Percentiles rank a stretch among this genome's conserved stretches.
phyloP scores from a whole-genome alignment of 2,329 filamentous ascomycete species.

The Colletotrichum sp. region DNA sequence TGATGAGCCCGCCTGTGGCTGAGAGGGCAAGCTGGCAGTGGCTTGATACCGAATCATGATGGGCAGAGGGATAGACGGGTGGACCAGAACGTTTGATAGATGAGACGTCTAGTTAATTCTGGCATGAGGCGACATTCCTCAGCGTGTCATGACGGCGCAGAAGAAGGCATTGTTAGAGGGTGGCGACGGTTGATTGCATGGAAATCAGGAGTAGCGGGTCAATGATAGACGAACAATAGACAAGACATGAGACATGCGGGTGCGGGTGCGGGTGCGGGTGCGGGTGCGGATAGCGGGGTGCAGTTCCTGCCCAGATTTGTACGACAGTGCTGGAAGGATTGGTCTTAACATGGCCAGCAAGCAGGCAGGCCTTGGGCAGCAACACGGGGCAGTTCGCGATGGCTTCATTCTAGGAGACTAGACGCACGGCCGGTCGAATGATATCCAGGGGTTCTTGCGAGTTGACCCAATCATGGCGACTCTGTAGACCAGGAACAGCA shows the following conservation, averaged over 20 bases:
- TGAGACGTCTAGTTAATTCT: not conserved
- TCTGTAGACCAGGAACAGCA: slow-evolving; percentile 1
- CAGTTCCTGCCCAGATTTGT: not conserved
- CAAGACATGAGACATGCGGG: not conserved
- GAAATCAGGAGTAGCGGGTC: not conserved
- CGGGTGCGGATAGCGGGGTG: not conserved
- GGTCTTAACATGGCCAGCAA: not conserved
- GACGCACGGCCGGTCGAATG: not conserved
- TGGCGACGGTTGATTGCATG: not conserved
- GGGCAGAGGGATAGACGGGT: not conserved
- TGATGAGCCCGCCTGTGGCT: slow-evolving; percentile 47
- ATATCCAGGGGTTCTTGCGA: not conserved
- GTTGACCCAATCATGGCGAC: not conserved
- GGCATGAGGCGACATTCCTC: not conserved
- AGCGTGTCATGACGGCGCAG: not conserved
- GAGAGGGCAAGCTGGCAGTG: not conserved
- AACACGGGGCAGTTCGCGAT: not conserved
- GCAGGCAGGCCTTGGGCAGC: not conserved
- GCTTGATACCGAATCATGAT: not conserved
- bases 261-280: not conserved
- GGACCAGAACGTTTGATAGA: not conserved
- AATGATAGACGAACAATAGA: not conserved
- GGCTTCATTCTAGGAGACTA: not conserved
- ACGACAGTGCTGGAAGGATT: not conserved
- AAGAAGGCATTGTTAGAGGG: not conserved